Evolutionary conservation across 495 filamentous ascomycete genomes (phyloP), one percentile per base, ranked within the genome.

Genomic region (Lindgomyces ingoldianus): DNA sequence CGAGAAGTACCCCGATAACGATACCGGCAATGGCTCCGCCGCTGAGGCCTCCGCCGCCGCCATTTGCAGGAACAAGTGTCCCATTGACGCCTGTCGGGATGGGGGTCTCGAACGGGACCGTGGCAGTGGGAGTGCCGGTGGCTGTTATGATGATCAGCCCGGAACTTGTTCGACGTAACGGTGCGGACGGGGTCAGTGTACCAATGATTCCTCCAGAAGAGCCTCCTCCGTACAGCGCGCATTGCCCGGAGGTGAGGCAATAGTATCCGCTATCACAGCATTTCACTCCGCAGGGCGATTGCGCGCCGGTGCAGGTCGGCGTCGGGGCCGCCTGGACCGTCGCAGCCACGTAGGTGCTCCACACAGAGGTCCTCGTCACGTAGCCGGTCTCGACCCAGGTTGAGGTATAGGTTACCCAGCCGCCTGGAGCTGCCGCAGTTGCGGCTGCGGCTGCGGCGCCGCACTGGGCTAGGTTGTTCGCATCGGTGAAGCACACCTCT

Each of bases 11-110:
- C 65, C 92, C 92, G 50, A 96, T 89, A 64, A 96, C 92, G 67
- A 96, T 96, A 45, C 92, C 92, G n/a, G 92, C 92, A 69, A 96
- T 96, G 24, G 91, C 92, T 60, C 92, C 92, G 51, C 83, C 85
- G 71, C 87, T 91, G 48, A 96, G 79, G 56, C 84, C 83, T 52
- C 81, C 78, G 60, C 80, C 73, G 41, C 70, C 71, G 19, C 73
- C 57, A 19, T 76, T 74, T 2, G 77, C 72, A 10, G 55, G 39
- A 25, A 72, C 71, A 22, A 75, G 74, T 36, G 72, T 80, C 70
- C 77, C 59, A 75, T 83, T 75, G 24, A 81, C 79, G 27, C 76
- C 76, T 16, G 85, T 85, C 25, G 78, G 75, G 0, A 86, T 79
- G 1, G 86, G 83, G 3, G 84, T 77, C 42, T 77, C 73, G 73